Percentiles rank a stretch among this genome's conserved stretches.
Evolutionary conservation across 202 grass and related monocot species (phyloP).

Genomic region (Setaria viridis): DNA sequence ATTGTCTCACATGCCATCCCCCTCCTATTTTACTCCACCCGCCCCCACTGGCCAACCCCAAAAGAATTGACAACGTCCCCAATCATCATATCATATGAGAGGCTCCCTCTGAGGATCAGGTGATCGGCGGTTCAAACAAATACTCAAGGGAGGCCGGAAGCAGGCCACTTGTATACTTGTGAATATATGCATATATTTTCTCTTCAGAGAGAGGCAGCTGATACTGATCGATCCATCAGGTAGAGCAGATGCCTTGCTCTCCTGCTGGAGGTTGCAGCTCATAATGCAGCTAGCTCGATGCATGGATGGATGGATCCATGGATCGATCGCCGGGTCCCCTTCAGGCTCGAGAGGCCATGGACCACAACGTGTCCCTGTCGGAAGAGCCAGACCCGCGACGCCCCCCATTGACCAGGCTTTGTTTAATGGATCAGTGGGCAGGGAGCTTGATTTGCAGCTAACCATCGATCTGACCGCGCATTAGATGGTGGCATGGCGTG

Average conservation of each 20-base stretch:
- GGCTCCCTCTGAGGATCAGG: constrained; percentile 5
- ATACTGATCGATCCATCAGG: constrained; percentile 11
- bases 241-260: constrained; percentile 43
- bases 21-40: constrained; percentile 42
- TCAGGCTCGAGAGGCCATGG: constrained; percentile 33
- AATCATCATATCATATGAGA: constrained; percentile 44
- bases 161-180: constrained; percentile 25
- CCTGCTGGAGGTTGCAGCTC: constrained; percentile 41
- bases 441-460: constrained; percentile 31
- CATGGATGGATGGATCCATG: not conserved
- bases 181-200: not conserved
- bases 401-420: constrained; percentile 46
- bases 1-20: constrained; percentile 64
- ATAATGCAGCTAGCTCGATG: constrained; percentile 36
- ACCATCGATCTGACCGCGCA: constrained; percentile 24
- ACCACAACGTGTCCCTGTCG: constrained; percentile 71
- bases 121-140: constrained; percentile 27
- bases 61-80: constrained; percentile 3
- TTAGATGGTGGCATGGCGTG: constrained; percentile 9
- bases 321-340: constrained; percentile 31
- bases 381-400: constrained; percentile 33
- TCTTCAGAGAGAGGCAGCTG: not conserved
- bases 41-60: constrained; percentile 16
- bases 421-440: constrained; percentile 28
- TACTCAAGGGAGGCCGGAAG: constrained; percentile 2